Base-by-base conservation (phyloP, 192 early-diverging fungal genomes). In the Gonapodya prolifera region DNA sequence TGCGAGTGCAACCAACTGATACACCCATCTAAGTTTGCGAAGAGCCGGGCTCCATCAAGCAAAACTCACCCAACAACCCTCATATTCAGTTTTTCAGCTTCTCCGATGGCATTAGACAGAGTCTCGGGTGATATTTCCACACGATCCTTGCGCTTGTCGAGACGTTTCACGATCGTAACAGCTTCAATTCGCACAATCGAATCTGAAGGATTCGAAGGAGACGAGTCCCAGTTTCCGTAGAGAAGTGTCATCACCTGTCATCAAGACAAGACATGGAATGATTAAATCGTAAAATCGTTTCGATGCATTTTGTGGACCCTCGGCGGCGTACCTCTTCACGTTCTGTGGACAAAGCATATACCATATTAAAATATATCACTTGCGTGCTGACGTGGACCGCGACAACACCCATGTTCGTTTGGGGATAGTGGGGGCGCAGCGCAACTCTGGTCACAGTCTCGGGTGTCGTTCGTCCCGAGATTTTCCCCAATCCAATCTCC, bases 91-190 rank as follows among this genome's bases (percentile, higher is more conserved):
- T 61, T 34, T 34, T 78, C 77, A 0, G 75, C 77, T 30, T 61
- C 77, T 34, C 69, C 75, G 35, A 61, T 45, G 8, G 77, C 77
- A 34, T 34, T n/a, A 33, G 69, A 33, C n/a, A 78, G 75, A 33
- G 69, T 70, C 29, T 78, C 77, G 23, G 77, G 77, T 61, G 77
- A 78, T 30, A 78, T 78, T 34, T 78, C 77, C n/a, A 78, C 77
- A 34, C 77, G 69, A 34, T 78, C 77, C 34, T 61, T 78, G 23
- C 69, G 75, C 35, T 78, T 78, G 75, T 78, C 77, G 34, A 78
- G 33, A 33, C 77, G 69, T 61, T 76, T 78, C 69, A 70, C 28
- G 33, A 78, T 61, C 33, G 34, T 70, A 23, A 76, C 70, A 70
- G 76, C 76, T 35, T 76, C 76, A 71, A 76, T 71, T 31, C 70